Base-by-base conservation (phyloP, 495 filamentous ascomycete genomes). In the Trichoderma asperelloides region DNA sequence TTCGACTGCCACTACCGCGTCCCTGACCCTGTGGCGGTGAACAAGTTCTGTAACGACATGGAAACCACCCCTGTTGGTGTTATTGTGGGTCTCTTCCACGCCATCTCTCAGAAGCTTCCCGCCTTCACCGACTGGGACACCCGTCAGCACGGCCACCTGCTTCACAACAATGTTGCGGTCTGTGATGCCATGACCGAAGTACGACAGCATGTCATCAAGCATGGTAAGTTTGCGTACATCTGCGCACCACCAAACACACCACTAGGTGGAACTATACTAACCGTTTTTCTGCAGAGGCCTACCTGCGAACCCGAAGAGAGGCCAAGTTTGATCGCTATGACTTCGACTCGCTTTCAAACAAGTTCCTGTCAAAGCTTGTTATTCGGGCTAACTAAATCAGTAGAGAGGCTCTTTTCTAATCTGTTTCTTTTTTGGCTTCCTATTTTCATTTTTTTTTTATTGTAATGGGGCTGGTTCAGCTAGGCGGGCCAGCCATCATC, bases 101-200 rank as follows among this genome's bases (percentile, higher is more conserved):
- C 93, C 72, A 97, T 97, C 76, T 96, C 92, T 7, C 92, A 96
- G 78, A 96, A 96, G 78, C 82, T 96, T 60, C 93, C 93, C 8
- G 84, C 91, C 3, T 90, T 97, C 74, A 88, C 85, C 65, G 93
- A 97, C 70, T 97, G 93, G 93, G 92, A 96, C 70, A 91, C 91
- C 1, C 81, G 86, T 67, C 89, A 93, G 77, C 93, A 97, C 72
- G 91, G 93, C 66, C 88, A 94, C 66, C 74, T 94, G 64, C 84
- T 96, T 63, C 88, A 91, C 78, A 94, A 91, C 70, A 96, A 97
- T 77, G 84, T 83, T 5, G 91, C 92, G 70, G 90, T 95, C 39
- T 96, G 93, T 81, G 91, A 93, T 69, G 91, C 93, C 49, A 90
- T 97, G 91, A 95, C 90, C 6, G 93, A 97, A 82, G 91, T 97